Conservation (phyloP, 164 flowering plant genomes). For the Aristolochia contorta region DNA sequence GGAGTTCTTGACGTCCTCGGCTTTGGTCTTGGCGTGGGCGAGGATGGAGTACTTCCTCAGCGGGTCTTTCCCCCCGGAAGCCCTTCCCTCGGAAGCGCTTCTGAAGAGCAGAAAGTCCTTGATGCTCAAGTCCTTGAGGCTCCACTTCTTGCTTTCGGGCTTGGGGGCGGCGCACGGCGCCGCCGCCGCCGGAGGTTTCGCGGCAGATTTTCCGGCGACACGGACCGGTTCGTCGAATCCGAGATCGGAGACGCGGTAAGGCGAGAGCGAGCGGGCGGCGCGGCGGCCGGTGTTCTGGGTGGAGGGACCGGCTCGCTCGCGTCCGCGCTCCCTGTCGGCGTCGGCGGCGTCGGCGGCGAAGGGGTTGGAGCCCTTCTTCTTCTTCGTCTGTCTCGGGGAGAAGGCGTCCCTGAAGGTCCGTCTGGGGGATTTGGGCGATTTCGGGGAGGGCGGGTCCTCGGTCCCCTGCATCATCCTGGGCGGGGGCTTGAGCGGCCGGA, state of each 20-base stretch:
- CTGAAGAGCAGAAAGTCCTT: slow-evolving; percentile 72
- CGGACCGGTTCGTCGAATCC: slow-evolving; percentile 35
- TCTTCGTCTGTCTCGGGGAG: slow-evolving; percentile 35
- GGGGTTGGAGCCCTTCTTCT: slow-evolving; percentile 24
- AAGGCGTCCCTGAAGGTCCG: slow-evolving; percentile 28
- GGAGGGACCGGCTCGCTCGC: slow-evolving; percentile 20
- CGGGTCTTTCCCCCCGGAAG: slow-evolving; percentile 47
- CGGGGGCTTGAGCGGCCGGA: slow-evolving; percentile 42
- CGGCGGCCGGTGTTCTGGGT: slow-evolving; percentile 28
- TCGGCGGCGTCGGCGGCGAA: slow-evolving; percentile 17
- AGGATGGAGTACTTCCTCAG: slow-evolving; percentile 41
- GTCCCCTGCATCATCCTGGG: slow-evolving; percentile 22
- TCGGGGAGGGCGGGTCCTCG: slow-evolving; percentile 20
- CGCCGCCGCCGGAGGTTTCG: neutral
- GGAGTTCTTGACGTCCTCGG: slow-evolving; percentile 31
- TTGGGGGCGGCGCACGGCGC: neutral
- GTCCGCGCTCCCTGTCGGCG: slow-evolving; percentile 28
- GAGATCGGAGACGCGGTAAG: slow-evolving; percentile 29
- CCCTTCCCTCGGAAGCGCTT: slow-evolving; percentile 89
- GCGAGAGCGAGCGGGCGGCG: slow-evolving; percentile 58
- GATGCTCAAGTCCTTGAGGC: too few relatives aligned
- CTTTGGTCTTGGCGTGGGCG: slow-evolving; percentile 23
- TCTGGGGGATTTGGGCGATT: slow-evolving; percentile 25
- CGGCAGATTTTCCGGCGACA: slow-evolving; percentile 1
- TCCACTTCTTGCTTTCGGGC: slow-evolving; percentile 44